Conservation (phyloP, 305 asterid genomes). For the Fraxinus albicans region DNA sequence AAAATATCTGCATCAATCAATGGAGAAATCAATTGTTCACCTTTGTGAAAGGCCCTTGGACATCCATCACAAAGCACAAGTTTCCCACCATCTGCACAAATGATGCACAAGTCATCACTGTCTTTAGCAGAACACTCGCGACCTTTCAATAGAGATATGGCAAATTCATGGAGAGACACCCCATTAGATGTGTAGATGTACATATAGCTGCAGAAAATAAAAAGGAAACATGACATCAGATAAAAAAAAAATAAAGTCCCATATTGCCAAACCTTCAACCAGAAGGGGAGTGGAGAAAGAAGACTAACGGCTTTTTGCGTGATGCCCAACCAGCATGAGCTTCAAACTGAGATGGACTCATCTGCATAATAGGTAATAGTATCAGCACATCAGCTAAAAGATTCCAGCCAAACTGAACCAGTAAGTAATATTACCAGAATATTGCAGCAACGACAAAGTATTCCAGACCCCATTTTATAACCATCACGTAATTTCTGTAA, state of each 20-base stretch:
- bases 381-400: slow-evolving; percentile 21
- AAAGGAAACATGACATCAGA: slow-evolving; percentile 6
- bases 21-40: slow-evolving; percentile 26
- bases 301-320: slow-evolving; percentile 54
- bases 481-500: slow-evolving; percentile 55
- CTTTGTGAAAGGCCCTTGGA: slow-evolving; percentile 68
- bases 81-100: slow-evolving; percentile 65
- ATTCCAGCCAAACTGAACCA: neutral
- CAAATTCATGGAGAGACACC: slow-evolving; percentile 62
- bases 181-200: slow-evolving; percentile 64
- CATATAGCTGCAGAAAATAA: slow-evolving; percentile 42
- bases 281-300: neutral
- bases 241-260: slow-evolving; percentile 13
- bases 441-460: slow-evolving; percentile 54
- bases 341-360: slow-evolving; percentile 97
- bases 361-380: slow-evolving; percentile 56
- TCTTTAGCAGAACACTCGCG: slow-evolving; percentile 43
- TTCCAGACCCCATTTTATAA: slow-evolving; percentile 51
- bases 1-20: neutral
- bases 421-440: slow-evolving; percentile 35
- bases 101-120: slow-evolving; percentile 54
- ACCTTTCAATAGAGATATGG: slow-evolving; percentile 48
- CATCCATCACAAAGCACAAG: slow-evolving; percentile 71
- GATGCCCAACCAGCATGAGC: slow-evolving; percentile 98
- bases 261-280: neutral